Evolutionary conservation across 116 monocot genomes (phyloP).

Genomic region (Papilionanthe hybrid): DNA sequence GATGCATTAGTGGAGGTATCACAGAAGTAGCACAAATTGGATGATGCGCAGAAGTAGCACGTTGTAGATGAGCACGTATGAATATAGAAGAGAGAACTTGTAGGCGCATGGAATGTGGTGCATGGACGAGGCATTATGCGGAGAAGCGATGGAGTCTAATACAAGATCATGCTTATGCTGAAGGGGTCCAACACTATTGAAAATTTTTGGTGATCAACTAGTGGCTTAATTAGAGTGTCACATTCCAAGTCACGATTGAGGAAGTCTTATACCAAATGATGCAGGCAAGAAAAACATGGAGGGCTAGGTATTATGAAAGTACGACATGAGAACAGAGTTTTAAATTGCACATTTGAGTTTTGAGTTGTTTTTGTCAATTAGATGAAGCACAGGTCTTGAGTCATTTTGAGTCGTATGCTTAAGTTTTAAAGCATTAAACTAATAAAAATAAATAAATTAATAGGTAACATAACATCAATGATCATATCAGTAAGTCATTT

Average conservation of each 20-base stretch:
- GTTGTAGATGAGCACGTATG: not conserved
- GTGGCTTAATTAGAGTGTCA: not conserved
- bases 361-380: too few species aligned
- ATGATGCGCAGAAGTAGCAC: not conserved
- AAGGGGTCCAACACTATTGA: not conserved
- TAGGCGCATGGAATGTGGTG: not conserved
- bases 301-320: not conserved
- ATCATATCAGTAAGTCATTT: too few species aligned
- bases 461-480: too few species aligned
- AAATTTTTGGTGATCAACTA: not conserved
- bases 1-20: not conserved
- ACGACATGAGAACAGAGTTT: not conserved
- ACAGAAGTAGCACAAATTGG: not conserved
- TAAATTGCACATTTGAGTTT: too few species aligned
- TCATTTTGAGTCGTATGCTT: too few species aligned
- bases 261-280: not conserved
- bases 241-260: not conserved
- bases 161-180: not conserved
- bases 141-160: not conserved
- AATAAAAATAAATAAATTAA: too few species aligned
- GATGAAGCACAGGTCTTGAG: too few species aligned
- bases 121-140: not conserved
- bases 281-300: not conserved
- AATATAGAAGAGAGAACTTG: not conserved
- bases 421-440: too few species aligned